These are phyloP conservation scores for Colletotrichum sublineola DNA, from an alignment of 2,329 filamentous ascomycete genomes.

Conservation along the genomic window DNA sequence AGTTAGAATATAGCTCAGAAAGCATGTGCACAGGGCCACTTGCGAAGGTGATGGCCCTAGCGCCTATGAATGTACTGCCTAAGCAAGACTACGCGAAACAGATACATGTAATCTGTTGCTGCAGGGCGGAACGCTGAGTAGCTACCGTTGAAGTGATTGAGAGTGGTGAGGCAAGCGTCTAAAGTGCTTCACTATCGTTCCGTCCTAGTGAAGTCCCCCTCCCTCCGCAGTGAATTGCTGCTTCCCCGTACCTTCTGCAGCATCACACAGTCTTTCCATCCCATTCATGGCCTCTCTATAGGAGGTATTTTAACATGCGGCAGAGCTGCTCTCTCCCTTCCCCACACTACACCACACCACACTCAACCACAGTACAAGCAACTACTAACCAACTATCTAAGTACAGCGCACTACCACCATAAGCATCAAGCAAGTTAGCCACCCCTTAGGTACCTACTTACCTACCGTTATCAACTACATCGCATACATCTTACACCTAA, in stretches of 20 bases:
- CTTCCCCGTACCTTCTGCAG: conserved; percentile 20
- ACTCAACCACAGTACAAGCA: not conserved
- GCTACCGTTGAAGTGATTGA: conserved; percentile 33
- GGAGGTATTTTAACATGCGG: conserved; percentile 3
- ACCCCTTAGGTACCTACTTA: not conserved
- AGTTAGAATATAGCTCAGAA: conserved; percentile 21
- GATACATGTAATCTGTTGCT: conserved; percentile 21
- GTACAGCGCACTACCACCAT: not conserved
- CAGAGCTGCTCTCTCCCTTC: not conserved
- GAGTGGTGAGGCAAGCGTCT: conserved; percentile 19
- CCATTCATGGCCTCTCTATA: conserved; percentile 17
- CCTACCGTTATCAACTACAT: not conserved
- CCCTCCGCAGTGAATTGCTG: not conserved
- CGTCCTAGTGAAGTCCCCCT: conserved; percentile 10
- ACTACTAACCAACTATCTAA: not conserved
- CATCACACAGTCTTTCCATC: conserved; percentile 2
- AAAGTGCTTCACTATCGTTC: conserved; percentile 7
- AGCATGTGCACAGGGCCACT: conserved; percentile 40
- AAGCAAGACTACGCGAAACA: not conserved
- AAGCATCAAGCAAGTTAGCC: not conserved
- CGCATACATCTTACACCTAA: not conserved
- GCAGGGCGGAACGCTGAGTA: conserved; percentile 16
- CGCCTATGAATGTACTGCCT: conserved; percentile 14
- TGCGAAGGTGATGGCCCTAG: conserved; percentile 20
- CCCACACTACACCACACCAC: not conserved